Conservation (phyloP, 768 basidiomycete genomes). For the Leccinum boreale region DNA sequence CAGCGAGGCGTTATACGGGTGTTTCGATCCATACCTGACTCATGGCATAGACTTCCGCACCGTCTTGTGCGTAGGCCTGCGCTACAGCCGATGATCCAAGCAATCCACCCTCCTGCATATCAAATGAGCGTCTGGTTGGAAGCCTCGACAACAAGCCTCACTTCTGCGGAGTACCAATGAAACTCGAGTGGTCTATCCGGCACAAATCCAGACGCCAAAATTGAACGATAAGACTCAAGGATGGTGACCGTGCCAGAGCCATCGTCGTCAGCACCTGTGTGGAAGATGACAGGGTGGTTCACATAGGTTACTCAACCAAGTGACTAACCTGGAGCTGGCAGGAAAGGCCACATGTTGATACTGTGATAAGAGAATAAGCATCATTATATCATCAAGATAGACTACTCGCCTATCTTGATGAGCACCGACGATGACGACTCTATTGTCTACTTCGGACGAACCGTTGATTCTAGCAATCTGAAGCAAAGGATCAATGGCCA, state of each 20-base stretch:
- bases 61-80: slow-evolving; percentile 53
- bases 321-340: slow-evolving; percentile 65
- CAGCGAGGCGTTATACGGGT: slow-evolving; percentile 7
- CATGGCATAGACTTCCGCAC: slow-evolving; percentile 26
- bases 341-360: slow-evolving; percentile 76
- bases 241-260: slow-evolving; percentile 46
- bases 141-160: slow-evolving; percentile 8
- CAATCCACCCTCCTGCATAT: slow-evolving; percentile 65
- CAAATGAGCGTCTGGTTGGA: background rate
- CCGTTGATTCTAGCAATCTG: slow-evolving; percentile 80
- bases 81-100: slow-evolving; percentile 91
- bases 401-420: slow-evolving; percentile 72
- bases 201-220: slow-evolving; percentile 40
- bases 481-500: slow-evolving; percentile 1
- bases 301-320: background rate
- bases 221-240: slow-evolving; percentile 41
- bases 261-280: slow-evolving; percentile 40
- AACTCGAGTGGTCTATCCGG: slow-evolving; percentile 45
- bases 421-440: slow-evolving; percentile 68
- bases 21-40: slow-evolving; percentile 25
- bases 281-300: background rate
- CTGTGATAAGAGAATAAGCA: slow-evolving; percentile 30
- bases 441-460: slow-evolving; percentile 55
- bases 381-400: background rate
- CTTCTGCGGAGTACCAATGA: slow-evolving; percentile 49